Evolutionary conservation across 2,329 filamentous ascomycete genomes (phyloP).

Genomic region (Purpureocillium lavendulum): DNA sequence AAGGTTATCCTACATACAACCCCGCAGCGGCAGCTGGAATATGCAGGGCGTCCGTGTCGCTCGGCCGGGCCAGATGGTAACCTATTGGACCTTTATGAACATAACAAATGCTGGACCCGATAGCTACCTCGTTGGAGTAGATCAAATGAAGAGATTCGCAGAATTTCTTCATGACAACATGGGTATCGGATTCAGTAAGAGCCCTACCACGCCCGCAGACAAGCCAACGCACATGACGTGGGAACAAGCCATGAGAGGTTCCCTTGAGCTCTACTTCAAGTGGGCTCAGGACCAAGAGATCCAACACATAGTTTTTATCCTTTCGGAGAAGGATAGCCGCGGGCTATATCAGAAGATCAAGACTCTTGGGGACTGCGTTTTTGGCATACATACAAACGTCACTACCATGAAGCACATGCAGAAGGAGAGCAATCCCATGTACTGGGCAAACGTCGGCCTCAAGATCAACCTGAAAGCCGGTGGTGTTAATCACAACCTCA

Average conservation of each 20-base stretch:
- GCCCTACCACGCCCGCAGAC: constrained; percentile 6
- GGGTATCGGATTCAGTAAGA: constrained; percentile 29
- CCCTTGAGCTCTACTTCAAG: constrained; percentile 21
- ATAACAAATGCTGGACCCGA: constrained; percentile 14
- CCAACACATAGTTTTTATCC: constrained; percentile 52
- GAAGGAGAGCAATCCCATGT: constrained; percentile 28
- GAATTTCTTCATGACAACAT: constrained; percentile 23
- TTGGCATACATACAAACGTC: constrained; percentile 62
- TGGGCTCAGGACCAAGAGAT: constrained; percentile 21
- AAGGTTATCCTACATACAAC: constrained; percentile 14
- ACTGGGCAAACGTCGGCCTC: constrained; percentile 61
- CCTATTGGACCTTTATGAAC: constrained; percentile 41
- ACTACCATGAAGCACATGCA: constrained; percentile 35
- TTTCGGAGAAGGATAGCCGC: constrained; percentile 39
- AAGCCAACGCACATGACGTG: constrained; percentile 5
- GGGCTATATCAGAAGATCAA: constrained; percentile 60
- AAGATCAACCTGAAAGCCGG: constrained; percentile 79
- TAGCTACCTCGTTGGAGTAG: constrained; percentile 6
- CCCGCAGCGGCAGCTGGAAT: constrained; percentile 59
- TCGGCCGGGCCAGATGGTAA: constrained; percentile 35
- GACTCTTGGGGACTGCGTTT: constrained; percentile 52
- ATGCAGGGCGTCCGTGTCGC: constrained; percentile 50
- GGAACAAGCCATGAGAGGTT: constrained; percentile 2
- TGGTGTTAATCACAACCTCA: constrained; percentile 61
- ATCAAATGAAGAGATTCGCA: constrained; percentile 23